Evolutionary conservation across 2,329 filamentous ascomycete species (phyloP).

Genomic region (Colletotrichum graminicola): DNA sequence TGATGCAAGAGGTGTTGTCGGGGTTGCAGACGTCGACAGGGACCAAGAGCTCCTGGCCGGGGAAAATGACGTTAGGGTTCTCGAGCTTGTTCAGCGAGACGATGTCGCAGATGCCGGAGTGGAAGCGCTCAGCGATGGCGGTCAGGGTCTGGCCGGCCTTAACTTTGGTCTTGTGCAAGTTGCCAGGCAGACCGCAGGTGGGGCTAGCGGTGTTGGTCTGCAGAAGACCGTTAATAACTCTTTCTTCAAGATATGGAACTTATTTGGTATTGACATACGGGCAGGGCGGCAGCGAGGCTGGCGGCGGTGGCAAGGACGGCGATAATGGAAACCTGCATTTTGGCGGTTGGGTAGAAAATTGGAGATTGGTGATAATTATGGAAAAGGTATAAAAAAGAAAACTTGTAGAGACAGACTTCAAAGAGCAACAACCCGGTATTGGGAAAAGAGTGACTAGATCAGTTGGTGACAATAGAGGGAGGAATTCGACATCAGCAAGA

Average conservation of each 20-base stretch:
- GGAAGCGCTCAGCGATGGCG: slow-evolving; percentile 17
- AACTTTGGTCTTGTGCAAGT: slow-evolving; percentile 28
- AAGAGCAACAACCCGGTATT: neutral
- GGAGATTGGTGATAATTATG: neutral
- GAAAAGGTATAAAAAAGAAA: slow-evolving; percentile 1
- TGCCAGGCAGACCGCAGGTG: slow-evolving; percentile 11
- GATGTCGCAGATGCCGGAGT: slow-evolving; percentile 34
- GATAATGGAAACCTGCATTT: slow-evolving; percentile 25
- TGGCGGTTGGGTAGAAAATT: neutral
- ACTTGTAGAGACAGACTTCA: neutral
- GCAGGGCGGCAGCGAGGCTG: slow-evolving; percentile 18
- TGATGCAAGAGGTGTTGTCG: slow-evolving; percentile 28
- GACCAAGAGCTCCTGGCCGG: slow-evolving; percentile 13
- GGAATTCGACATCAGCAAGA: neutral
- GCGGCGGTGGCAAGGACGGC: slow-evolving; percentile 20
- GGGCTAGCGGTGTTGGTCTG: neutral
- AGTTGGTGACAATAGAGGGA: neutral
- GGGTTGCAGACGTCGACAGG: slow-evolving; percentile 22
- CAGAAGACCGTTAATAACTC: neutral
- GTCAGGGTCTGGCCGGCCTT: slow-evolving; percentile 18
- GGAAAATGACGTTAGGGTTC: slow-evolving; percentile 23
- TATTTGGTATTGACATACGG: neutral
- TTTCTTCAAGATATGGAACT: neutral
- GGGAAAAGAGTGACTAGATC: slow-evolving; percentile 12
- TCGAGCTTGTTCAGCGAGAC: slow-evolving; percentile 18